Conservation (phyloP, 2,329 filamentous ascomycete species). For the Fusarium solani-melongenae region DNA sequence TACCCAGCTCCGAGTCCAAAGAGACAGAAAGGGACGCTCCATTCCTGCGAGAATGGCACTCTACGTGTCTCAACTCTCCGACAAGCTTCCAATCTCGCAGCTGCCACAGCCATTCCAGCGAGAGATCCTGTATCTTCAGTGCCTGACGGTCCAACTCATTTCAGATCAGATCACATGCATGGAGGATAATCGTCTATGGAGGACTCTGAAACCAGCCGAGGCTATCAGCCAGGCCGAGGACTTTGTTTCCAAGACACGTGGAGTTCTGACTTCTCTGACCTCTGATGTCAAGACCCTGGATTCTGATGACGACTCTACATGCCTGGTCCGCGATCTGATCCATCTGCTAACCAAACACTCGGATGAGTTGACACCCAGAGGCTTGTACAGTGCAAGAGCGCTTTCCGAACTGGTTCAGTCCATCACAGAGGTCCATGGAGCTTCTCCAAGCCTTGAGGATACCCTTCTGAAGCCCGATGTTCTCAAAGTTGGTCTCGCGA, state of each 20-base stretch:
- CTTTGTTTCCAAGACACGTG: slow-evolving; percentile 55
- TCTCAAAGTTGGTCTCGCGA: slow-evolving; percentile 59
- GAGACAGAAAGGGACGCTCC: slow-evolving; percentile 78
- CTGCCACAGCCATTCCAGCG: slow-evolving; percentile 57
- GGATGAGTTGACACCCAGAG: slow-evolving; percentile 53
- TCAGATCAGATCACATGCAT: slow-evolving; percentile 64
- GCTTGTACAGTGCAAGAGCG: slow-evolving; percentile 64
- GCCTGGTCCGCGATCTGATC: slow-evolving; percentile 55
- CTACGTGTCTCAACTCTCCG: slow-evolving; percentile 72
- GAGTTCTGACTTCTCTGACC: slow-evolving; percentile 49
- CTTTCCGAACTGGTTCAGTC: slow-evolving; percentile 62
- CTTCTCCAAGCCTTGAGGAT: slow-evolving; percentile 58
- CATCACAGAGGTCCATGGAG: slow-evolving; percentile 59
- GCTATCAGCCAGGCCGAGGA: slow-evolving; percentile 54
- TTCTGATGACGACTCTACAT: slow-evolving; percentile 47
- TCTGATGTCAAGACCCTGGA: slow-evolving; percentile 53
- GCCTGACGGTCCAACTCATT: slow-evolving; percentile 62
- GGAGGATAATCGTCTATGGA: slow-evolving; percentile 60
- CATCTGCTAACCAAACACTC: slow-evolving; percentile 58
- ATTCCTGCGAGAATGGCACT: slow-evolving; percentile 79
- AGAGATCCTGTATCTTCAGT: slow-evolving; percentile 64
- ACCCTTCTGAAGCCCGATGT: slow-evolving; percentile 58
- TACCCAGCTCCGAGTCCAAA: slow-evolving; percentile 50
- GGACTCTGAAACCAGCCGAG: slow-evolving; percentile 50
- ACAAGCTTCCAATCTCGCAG: slow-evolving; percentile 51